Evolutionary conservation across 139 green algal genomes (phyloP), one percentile per base, ranked within the genome.

Genomic region (Nannochloris sp.): DNA sequence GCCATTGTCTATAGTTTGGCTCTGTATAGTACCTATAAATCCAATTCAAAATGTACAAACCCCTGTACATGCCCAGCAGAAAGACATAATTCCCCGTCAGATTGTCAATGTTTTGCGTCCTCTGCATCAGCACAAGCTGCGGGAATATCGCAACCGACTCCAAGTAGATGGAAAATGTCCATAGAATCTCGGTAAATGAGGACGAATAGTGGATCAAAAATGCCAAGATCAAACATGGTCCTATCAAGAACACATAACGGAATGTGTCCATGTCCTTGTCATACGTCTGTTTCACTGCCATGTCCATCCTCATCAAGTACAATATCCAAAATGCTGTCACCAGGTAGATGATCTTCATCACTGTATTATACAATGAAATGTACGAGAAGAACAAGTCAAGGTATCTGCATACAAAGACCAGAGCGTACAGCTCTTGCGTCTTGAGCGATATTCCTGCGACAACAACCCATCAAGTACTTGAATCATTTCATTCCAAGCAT

Each of bases 31-130:
- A 97, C 5, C 92, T 77, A 75, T 96, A 99, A 44, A 99, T 89
- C 94, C 94, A 99, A 83, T 99, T 99, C n/a, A 98, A 56, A 50
- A 99, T 89, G 70, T 99, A 99, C 16, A 99, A 70, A 6, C 46
- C 86, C 6, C 94, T 82, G 63, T 99, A 99, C 17, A 80, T 74
- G 56, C 94, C 94, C 11, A 99, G 76, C 44, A 98, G 75, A 55
- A 96, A 95, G 3, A 99, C 79, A 61, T 99, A 99, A 78, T 98
- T 96, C 5, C 91, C 92, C 2, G 94, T 99, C 2, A 99, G 75
- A 73, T 97, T 99, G 80, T 99, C 94, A 48, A 98, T 94, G 76
- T 99, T 99, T 59, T 93, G 85, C 4, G 94, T 98, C 14, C 94
- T 83, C 79, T 97, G 91, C 69, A 99, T 84, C 59, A 99, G 74